Percentiles rank a stretch among this genome's conserved stretches.
Conservation (phyloP, 2,329 filamentous ascomycete genomes). For the Fusarium sp. region DNA sequence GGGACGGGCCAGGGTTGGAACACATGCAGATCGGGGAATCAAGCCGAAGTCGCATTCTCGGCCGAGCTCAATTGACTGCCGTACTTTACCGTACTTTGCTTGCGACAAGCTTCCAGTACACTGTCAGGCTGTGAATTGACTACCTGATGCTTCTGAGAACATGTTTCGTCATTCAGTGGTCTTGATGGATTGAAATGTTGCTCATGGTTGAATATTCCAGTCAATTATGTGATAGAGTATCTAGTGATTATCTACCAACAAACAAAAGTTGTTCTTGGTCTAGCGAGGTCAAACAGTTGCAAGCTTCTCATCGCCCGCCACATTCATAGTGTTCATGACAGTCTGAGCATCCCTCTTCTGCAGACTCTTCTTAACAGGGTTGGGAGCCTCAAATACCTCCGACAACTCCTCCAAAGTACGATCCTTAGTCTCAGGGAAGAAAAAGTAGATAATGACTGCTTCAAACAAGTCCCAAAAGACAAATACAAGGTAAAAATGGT, state of each 20-base stretch:
- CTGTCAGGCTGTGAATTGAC: too few species aligned
- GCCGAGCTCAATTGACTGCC: background rate
- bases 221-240: too few species aligned
- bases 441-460: conserved; percentile 59
- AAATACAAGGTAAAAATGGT: conserved; percentile 59
- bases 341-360: conserved; percentile 57
- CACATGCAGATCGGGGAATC: background rate
- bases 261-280: too few species aligned
- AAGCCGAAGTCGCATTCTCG: background rate
- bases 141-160: too few species aligned
- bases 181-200: too few species aligned
- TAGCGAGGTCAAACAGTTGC: background rate
- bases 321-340: conserved; percentile 55
- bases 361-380: conserved; percentile 59
- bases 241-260: too few species aligned
- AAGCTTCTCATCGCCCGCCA: conserved; percentile 46
- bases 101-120: background rate
- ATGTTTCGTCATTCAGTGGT: too few species aligned
- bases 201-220: too few species aligned
- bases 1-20: background rate
- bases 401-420: conserved; percentile 64
- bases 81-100: background rate
- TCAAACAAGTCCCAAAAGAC: conserved; percentile 59
- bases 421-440: conserved; percentile 62
- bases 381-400: conserved; percentile 60